These are phyloP conservation scores for Termitomyces sp. DNA, from an alignment of 768 basidiomycete genomes.

Conservation along the genomic window DNA sequence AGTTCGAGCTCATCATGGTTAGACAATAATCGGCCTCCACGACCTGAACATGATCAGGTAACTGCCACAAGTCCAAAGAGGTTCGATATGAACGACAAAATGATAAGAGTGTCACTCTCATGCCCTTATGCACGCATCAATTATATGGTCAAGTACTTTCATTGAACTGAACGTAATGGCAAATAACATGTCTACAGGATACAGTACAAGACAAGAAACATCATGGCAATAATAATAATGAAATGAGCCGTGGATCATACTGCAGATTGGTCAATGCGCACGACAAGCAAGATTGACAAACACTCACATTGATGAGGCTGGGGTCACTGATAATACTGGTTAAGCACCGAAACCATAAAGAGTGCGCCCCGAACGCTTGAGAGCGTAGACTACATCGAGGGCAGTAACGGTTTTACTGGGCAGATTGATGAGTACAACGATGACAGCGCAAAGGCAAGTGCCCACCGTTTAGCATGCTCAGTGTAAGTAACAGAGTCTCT, in stretches of 20 bases:
- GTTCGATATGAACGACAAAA: too few relatives aligned
- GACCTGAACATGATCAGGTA: too few relatives aligned
- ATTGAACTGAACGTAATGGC: not conserved
- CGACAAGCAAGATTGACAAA: not conserved
- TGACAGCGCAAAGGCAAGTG: not conserved
- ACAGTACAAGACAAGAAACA: not conserved
- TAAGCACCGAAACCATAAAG: slow-evolving; percentile 78
- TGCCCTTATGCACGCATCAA: not conserved
- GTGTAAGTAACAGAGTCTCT: slow-evolving; percentile 92
- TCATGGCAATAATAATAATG: not conserved
- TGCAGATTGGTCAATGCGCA: not conserved
- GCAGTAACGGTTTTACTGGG: slow-evolving; percentile 69
- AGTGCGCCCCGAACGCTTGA: slow-evolving; percentile 69
- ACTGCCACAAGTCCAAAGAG: too few relatives aligned
- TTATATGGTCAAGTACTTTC: not conserved
- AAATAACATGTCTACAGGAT: not conserved
- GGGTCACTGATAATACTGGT: not conserved
- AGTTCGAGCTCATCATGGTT: too few relatives aligned
- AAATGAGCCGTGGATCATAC: not conserved
- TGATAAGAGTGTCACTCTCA: too few relatives aligned
- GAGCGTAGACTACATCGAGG: slow-evolving; percentile 76
- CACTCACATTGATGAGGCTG: not conserved
- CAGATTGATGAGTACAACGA: not conserved
- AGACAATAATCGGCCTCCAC: too few relatives aligned
- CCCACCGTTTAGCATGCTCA: slow-evolving; percentile 75